Base-by-base conservation (phyloP, 441 rosid genomes). In the Francoa sonchifolia region DNA sequence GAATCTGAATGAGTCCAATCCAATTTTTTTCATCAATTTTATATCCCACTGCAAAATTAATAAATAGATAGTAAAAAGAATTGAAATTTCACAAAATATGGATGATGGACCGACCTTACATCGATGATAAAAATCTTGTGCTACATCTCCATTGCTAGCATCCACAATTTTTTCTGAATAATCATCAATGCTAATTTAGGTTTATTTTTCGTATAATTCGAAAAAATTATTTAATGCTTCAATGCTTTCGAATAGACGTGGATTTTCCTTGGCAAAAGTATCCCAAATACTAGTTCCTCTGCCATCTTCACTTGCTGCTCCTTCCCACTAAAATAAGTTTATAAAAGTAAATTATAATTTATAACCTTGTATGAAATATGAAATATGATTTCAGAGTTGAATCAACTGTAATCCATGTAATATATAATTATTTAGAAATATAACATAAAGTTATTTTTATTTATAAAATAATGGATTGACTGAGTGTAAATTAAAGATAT, bases 1-100 rank as follows among this genome's bases (percentile, higher is more conserved):
- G 51, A 82, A 69, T 66, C 93, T 76, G 54, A 69, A 63, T 30
- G 70, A 69, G 61, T 70, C 73, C 54, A 68, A 53, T 31, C 72
- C 79, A 44, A 76, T 63, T 33, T 65, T 58, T 39, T 69, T 73
- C 62, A 78, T 47, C 10, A 78, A 47, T 9, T 42, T 44, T 6
- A 73, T 66, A 61, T 82, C 93, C 62, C 65, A 57, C 82, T 72
- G 58, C 29, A 0, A 38, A 8, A 29, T 6, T 26, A 33, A 20
- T 22, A 8, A 12, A 12, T 7, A 33, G 2, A 15, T 9, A 11
- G 10, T 9, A 17, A 6, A 9, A 17, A n/a, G n/a, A 10, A 4
- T n/a, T 2, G 22, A 22, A 19, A 28, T 8, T 19, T 13, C 19
- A 19, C 12, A 23, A 39, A 11, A 15, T 5, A n/a, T 32, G 23